Percentiles rank a stretch among this genome's conserved stretches.
phyloP scores from a whole-genome alignment of 768 basidiomycete genomes.

The Mrakia gelida region DNA sequence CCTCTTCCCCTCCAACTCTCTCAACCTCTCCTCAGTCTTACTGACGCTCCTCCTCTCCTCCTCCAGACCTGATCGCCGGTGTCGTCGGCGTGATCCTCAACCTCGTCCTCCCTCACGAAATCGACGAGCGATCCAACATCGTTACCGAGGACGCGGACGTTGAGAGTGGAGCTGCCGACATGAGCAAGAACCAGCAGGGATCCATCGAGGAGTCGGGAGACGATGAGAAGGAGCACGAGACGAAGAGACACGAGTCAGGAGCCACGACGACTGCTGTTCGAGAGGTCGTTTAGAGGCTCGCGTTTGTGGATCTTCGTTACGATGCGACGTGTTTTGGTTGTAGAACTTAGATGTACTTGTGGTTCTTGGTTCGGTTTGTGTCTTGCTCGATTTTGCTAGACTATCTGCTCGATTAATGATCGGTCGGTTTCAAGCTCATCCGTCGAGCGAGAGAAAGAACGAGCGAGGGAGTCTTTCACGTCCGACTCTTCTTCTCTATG shows the following conservation, averaged over 20 bases:
- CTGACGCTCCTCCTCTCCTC: neutral
- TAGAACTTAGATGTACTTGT: conserved; percentile 1
- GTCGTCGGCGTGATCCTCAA: conserved; percentile 51
- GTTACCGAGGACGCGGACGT: neutral
- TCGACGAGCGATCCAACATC: neutral
- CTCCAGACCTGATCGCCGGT: conserved; percentile 58
- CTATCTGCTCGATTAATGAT: too few species aligned
- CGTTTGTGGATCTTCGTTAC: too few species aligned
- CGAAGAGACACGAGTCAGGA: neutral
- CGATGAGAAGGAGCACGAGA: neutral
- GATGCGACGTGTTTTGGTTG: neutral
- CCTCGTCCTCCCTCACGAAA: neutral
- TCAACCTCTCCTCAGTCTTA: neutral
- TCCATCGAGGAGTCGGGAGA: neutral
- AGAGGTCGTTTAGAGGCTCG: too few species aligned
- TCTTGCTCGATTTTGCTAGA: too few species aligned
- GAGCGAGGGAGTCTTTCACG: too few species aligned
- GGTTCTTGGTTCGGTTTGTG: neutral
- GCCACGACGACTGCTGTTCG: too few species aligned
- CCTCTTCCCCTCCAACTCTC: neutral
- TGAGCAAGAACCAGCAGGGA: neutral
- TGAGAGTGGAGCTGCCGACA: neutral
- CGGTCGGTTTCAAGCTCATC: too few species aligned
- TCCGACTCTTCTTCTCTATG: too few species aligned
- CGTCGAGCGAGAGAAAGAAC: too few species aligned